These are phyloP conservation scores for Claviceps monticola DNA, from an alignment of 2,329 filamentous ascomycete genomes.

Conservation along the genomic window DNA sequence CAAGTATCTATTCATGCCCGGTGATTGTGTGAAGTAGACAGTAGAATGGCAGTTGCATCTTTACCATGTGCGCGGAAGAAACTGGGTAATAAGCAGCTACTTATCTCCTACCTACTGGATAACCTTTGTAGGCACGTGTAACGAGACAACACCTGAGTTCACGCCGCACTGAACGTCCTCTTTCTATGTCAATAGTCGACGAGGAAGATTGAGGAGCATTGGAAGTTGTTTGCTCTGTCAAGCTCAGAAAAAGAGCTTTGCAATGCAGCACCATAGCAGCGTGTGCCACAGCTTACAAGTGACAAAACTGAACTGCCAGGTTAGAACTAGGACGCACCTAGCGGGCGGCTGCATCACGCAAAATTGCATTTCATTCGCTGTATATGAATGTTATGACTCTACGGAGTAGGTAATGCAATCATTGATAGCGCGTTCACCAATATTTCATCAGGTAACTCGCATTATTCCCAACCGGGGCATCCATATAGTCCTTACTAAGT, in stretches of 20 bases:
- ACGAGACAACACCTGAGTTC: background rate
- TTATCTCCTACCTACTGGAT: background rate
- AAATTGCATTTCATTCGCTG: background rate
- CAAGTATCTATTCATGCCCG: background rate
- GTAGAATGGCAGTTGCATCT: background rate
- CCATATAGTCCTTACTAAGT: background rate
- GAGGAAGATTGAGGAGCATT: background rate
- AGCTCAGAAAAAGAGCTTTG: background rate
- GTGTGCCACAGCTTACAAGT: background rate
- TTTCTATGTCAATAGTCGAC: background rate
- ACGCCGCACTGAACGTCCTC: background rate
- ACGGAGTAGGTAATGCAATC: background rate
- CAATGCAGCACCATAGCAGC: background rate
- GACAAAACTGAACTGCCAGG: background rate
- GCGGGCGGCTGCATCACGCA: background rate
- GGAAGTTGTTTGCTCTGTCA: background rate
- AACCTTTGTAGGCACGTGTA: background rate
- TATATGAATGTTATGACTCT: slow-evolving; percentile 1
- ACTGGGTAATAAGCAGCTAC: background rate
- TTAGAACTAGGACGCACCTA: background rate
- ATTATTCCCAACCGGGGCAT: background rate
- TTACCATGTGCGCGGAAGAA: too few relatives aligned
- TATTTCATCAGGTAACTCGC: background rate
- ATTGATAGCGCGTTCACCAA: background rate
- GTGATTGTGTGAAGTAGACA: background rate